Evolutionary conservation across 768 basidiomycete genomes (phyloP).

Genomic region (Baorangia bicolor): DNA sequence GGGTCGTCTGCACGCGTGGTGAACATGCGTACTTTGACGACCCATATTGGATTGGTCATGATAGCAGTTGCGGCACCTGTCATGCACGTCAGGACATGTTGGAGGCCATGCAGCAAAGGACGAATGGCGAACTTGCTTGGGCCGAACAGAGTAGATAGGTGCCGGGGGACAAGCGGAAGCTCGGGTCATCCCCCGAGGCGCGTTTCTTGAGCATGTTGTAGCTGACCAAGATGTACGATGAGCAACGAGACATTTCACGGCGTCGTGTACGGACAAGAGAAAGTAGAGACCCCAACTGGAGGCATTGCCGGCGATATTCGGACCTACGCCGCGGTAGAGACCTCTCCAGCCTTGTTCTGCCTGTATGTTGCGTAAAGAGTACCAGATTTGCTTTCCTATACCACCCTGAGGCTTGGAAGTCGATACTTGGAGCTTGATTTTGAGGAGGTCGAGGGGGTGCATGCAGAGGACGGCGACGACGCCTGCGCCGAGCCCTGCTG

Average conservation of each 20-base stretch:
- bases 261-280: constrained; percentile 66
- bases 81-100: constrained; percentile 12
- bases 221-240: constrained; percentile 39
- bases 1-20: constrained; percentile 69
- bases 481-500: constrained; percentile 90
- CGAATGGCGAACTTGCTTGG: constrained; percentile 83
- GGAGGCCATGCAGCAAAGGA: constrained; percentile 6
- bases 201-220: constrained; percentile 92
- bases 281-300: constrained; percentile 98
- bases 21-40: constrained; percentile 96
- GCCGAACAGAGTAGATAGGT: constrained; percentile 89
- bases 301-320: constrained; percentile 94
- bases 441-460: constrained; percentile 96
- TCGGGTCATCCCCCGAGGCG: constrained; percentile 65
- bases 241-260: constrained; percentile 2
- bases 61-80: constrained; percentile 90
- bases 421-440: constrained; percentile 89
- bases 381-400: constrained; percentile 73
- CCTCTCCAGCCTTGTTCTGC: constrained; percentile 76
- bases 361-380: constrained; percentile 70
- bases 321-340: constrained; percentile 84
- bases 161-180: constrained; percentile 65
- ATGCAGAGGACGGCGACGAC: constrained; percentile 90
- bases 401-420: constrained; percentile 61
- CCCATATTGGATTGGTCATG: constrained; percentile 97